Base-by-base conservation (phyloP, 305 asterid species). In the Petunia hybrid region DNA sequence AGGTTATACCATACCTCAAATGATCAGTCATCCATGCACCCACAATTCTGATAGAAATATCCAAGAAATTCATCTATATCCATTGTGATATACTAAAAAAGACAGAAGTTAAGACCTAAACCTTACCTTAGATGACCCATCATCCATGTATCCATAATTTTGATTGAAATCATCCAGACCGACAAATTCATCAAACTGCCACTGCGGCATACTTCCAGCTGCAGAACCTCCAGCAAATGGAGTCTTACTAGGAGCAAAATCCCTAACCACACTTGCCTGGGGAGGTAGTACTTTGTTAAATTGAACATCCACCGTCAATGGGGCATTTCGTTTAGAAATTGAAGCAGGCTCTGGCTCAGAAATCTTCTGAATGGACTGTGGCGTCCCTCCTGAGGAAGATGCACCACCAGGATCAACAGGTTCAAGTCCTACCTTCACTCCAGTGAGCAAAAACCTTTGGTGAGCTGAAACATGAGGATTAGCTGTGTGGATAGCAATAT, bases 341-440 rank as follows among this genome's bases (percentile, higher is more conserved):
- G 84, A 43, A 43, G 4, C 78, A 75, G 80, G 16, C 59, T 84
- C 89, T 51, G 84, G 77, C 69, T 82, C 90, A 4, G 89, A 67
- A 60, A 62, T 75, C 75, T 84, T 86, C 80, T 89, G 92, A 39
- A 51, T 53, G 14, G 92, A 81, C 41, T 63, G 85, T 8, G 90
- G 76, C 78, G 77, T 91, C 65, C 83, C 92, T 22, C 83, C 78
- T 0, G 90, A 56, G 12, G 90, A 86, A 8, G 90, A 77, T 5
- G 94, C 82, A 31, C 92, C 84, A 55, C 82, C 90, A 77, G 80
- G 83, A 79, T 89, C 97, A 0, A 88, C 59, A 63, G 91, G 87
- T 81, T 96, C 97, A 55, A 91, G 96, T 5, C 94, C 98, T 13
- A 92, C 95, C 88, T 89, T 91, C 85, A 96, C 97, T 81, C 98